Percentiles rank a stretch among this genome's conserved stretches.
These are phyloP conservation scores for Phytopythium aichiense DNA, from an alignment of 352 stramenopile species.

Conservation along the genomic window DNA sequence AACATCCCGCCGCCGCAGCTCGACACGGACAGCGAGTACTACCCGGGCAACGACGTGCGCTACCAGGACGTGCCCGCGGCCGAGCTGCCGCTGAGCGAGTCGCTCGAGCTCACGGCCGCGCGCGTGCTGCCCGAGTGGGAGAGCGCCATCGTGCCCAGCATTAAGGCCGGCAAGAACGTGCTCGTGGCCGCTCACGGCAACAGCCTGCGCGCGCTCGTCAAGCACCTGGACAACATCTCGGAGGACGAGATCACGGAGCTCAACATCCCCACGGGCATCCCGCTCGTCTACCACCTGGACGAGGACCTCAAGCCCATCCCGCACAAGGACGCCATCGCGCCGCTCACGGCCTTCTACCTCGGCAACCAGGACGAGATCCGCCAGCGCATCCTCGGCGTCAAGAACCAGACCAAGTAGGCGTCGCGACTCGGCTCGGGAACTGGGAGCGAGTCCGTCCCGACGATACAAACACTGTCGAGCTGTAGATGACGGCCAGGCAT, in stretches of 20 bases:
- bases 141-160: constrained; percentile 87
- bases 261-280: constrained; percentile 91
- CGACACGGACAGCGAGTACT: constrained; percentile 89
- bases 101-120: constrained; percentile 91
- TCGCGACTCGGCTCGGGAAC: too few species aligned
- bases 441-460: too few species aligned
- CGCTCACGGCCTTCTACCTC: constrained; percentile 75
- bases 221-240: constrained; percentile 92
- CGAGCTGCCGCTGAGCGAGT: constrained; percentile 91
- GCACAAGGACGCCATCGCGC: constrained; percentile 82
- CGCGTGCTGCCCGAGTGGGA: constrained; percentile 92
- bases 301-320: constrained; percentile 82
- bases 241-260: constrained; percentile 93
- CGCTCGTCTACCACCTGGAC: constrained; percentile 87
- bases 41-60: constrained; percentile 88
- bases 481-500: not conserved
- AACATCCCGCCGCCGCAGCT: constrained; percentile 96
- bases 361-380: constrained; percentile 97
- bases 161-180: constrained; percentile 93
- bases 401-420: constrained; percentile 96
- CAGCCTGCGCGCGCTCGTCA: constrained; percentile 90
- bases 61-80: constrained; percentile 85
- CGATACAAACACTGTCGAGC: too few species aligned
- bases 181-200: constrained; percentile 95
- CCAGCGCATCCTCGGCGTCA: constrained; percentile 95